Evolutionary conservation across 2,329 filamentous ascomycete species (phyloP), one percentile per base, ranked within the genome.

Genomic region (Xylaria sp.): DNA sequence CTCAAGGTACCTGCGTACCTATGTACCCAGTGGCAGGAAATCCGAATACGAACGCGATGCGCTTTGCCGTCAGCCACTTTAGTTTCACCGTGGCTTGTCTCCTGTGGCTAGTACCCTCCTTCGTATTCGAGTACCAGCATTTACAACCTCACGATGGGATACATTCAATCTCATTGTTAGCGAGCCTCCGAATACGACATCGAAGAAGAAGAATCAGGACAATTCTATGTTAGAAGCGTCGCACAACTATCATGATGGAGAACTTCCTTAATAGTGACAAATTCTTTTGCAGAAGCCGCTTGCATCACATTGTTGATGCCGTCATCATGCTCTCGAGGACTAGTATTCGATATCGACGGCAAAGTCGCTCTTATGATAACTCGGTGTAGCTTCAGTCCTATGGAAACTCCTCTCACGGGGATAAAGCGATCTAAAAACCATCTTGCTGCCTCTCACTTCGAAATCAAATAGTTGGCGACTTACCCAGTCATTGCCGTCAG

Each of bases 11-110:
- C 28, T 28, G 5, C 2, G 28, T 28, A 28, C 28, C 28, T 28
- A n/a, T n/a, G n/a, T n/a, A 28, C 41, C 63, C 55, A 66, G 63
- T 48, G 1, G n/a, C 9, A 2, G 25, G 34, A 3, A 44, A 71
- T 66, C 71, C 71, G 71, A 72, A 72, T 72, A 72, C 71, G 71
- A 72, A 72, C 63, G 66, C 71, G 71, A 70, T 65, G 46, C 28
- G 20, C 8, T 6, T 32, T 13, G n/a, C 20, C 7, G 46, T 23
- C 50, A 56, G 63, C 63, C 67, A 66, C 63, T 46, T 48, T 4
- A 1, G 39, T 12, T 2, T 20, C 3, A 39, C 15, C 13, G 65
- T 63, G 62, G 62, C 56, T 52, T 63, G 10, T 18, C 4, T 51
- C 25, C 15, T 60, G 63, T 70, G 63, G 68, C 63, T 52, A 41